Evolutionary conservation across 352 stramenopile species (phyloP).

Genomic region (Globisporangium paroecandrum): DNA sequence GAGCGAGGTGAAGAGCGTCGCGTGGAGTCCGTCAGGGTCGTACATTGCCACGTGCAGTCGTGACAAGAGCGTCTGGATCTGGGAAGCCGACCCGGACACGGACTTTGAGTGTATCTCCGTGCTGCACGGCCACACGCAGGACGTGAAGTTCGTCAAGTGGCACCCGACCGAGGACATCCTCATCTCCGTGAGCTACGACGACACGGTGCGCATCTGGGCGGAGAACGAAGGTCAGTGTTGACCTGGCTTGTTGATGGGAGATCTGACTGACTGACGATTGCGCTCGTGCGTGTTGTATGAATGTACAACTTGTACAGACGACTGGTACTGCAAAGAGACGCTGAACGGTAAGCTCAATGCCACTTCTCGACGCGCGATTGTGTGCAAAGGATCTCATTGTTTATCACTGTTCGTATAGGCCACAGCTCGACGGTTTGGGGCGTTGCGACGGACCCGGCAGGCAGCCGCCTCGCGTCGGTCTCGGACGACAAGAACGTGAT

Average conservation of each 20-base stretch:
- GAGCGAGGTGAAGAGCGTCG: conserved; percentile 97
- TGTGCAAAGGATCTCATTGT: not conserved
- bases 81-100: conserved; percentile 92
- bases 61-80: conserved; percentile 99
- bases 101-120: conserved; percentile 98
- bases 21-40: conserved; percentile 91
- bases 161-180: conserved; percentile 85
- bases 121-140: conserved; percentile 93
- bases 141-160: conserved; percentile 96
- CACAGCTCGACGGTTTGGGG: conserved; percentile 96
- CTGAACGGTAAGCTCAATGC: conserved; percentile 50
- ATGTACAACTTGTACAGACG: conserved; percentile 43
- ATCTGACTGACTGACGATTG: not conserved
- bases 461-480: conserved; percentile 79
- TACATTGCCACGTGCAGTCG: conserved; percentile 96
- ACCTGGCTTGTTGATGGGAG: not conserved
- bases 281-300: not conserved
- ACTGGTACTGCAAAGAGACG: conserved; percentile 96
- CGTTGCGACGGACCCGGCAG: conserved; percentile 75
- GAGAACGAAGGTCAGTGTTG: conserved; percentile 79
- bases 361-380: not conserved
- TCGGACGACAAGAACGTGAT: conserved; percentile 92
- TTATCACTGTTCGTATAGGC: conserved; percentile 16
- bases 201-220: conserved; percentile 95
- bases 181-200: conserved; percentile 93